A percentile compares a stretch with the other conserved stretches of the same genome.
phyloP scores from a whole-genome alignment of 2,329 filamentous ascomycete genomes.

The Rhinocladiella similis region DNA sequence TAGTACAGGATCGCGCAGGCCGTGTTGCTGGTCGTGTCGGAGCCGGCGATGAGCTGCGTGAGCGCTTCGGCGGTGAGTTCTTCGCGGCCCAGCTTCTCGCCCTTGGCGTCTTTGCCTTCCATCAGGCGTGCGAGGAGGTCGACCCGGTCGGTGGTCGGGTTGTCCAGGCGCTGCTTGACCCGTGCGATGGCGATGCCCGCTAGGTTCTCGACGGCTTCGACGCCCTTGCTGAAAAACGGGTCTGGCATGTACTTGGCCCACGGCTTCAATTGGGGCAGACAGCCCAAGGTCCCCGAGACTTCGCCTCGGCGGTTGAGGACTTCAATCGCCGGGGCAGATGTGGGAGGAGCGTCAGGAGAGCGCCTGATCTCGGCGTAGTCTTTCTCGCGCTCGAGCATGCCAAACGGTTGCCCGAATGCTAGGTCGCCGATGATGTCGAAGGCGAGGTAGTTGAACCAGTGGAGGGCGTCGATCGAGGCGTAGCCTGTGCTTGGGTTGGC shows the following conservation, averaged over 20 bases:
- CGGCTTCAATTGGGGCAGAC: constrained; percentile 71
- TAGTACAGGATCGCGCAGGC: constrained; percentile 83
- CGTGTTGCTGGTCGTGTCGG: constrained; percentile 68
- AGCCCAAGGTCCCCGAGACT: constrained; percentile 78
- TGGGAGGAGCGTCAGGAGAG: constrained; percentile 60
- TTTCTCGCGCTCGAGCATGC: constrained; percentile 75
- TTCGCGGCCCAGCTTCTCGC: constrained; percentile 70
- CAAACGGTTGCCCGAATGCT: constrained; percentile 76
- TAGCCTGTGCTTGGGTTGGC: constrained; percentile 51
- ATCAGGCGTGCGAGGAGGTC: constrained; percentile 82
- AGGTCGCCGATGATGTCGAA: constrained; percentile 61
- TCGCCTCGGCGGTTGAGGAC: constrained; percentile 87
- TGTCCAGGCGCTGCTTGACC: constrained; percentile 68
- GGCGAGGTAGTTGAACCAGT: constrained; percentile 75
- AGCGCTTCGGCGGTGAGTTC: constrained; percentile 87
- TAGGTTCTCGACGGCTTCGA: constrained; percentile 74
- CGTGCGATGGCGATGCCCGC: constrained; percentile 85
- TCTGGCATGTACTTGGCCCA: constrained; percentile 80
- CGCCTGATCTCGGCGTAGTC: constrained; percentile 74
- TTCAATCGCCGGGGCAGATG: constrained; percentile 77
- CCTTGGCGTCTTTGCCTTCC: constrained; percentile 80
- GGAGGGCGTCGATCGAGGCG: constrained; percentile 69
- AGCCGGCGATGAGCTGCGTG: constrained; percentile 78
- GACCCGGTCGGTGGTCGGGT: constrained; percentile 64
- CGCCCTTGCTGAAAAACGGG: constrained; percentile 74